Percentiles rank a stretch among this genome's conserved stretches.
Evolutionary conservation across 2,329 filamentous ascomycete species (phyloP).

Genomic region (Penicillium sp.): DNA sequence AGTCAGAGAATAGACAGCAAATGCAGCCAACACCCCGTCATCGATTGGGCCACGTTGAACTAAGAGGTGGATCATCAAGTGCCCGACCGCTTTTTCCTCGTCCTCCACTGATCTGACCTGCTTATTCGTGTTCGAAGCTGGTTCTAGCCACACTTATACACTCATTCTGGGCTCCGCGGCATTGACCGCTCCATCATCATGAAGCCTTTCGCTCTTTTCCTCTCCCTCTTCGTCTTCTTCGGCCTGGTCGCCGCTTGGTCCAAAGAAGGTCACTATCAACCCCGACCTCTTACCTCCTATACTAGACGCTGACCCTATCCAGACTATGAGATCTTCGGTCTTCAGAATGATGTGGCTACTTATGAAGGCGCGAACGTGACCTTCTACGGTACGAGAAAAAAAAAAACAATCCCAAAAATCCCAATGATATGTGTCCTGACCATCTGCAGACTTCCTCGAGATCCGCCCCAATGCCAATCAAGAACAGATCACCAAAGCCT

Average conservation of each 20-base stretch:
- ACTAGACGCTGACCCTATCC: not conserved
- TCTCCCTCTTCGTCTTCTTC: slow-evolving; percentile 69
- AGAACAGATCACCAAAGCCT: slow-evolving; percentile 91
- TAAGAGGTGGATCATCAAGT: slow-evolving; percentile 7
- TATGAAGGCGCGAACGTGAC: slow-evolving; percentile 77
- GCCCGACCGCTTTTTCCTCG: slow-evolving; percentile 17
- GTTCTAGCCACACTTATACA: not conserved
- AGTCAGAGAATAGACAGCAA: not conserved
- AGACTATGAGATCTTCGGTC: slow-evolving; percentile 98
- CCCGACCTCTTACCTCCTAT: not conserved
- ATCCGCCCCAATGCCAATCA: slow-evolving; percentile 71
- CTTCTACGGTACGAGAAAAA: slow-evolving; percentile 69
- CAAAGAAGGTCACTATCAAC: slow-evolving; percentile 70
- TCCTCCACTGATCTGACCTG: slow-evolving; percentile 5
- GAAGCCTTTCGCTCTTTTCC: slow-evolving; percentile 66
- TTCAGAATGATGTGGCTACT: slow-evolving; percentile 80
- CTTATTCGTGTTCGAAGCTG: slow-evolving; percentile 7
- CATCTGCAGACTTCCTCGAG: slow-evolving; percentile 70
- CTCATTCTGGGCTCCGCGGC: slow-evolving; percentile 18
- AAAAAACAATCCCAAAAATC: not conserved
- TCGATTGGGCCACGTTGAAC: slow-evolving; percentile 26
- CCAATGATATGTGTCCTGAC: not conserved
- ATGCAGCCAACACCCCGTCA: not conserved
- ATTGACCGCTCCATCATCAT: slow-evolving; percentile 51
- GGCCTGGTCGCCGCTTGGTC: slow-evolving; percentile 75